These are phyloP conservation scores for Huntiella savannae DNA, from an alignment of 2,329 filamentous ascomycete species.

Conservation along the genomic window DNA sequence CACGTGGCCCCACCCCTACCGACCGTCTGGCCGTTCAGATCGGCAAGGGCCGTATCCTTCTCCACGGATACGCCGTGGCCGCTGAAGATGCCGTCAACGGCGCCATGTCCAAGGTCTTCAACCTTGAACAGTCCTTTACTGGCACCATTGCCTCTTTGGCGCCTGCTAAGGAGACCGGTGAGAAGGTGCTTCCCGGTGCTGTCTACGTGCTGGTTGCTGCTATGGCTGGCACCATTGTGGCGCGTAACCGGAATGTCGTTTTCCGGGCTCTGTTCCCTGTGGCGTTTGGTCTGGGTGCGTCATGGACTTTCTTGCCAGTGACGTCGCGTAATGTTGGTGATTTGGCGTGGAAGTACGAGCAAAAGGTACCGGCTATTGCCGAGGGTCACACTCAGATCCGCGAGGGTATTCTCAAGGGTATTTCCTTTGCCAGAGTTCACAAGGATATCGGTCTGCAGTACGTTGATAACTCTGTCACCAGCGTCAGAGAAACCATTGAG, in stretches of 20 bases:
- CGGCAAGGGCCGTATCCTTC: slow-evolving; percentile 56
- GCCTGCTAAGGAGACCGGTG: slow-evolving; percentile 65
- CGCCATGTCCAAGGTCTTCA: slow-evolving; percentile 60
- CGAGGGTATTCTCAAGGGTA: slow-evolving; percentile 48
- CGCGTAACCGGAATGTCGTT: slow-evolving; percentile 70
- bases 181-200: slow-evolving; percentile 72
- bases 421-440: slow-evolving; percentile 57
- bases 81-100: slow-evolving; percentile 72
- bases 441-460: slow-evolving; percentile 49
- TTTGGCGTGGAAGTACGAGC: slow-evolving; percentile 81
- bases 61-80: slow-evolving; percentile 55
- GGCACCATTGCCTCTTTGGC: slow-evolving; percentile 75
- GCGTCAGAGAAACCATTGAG: slow-evolving; percentile 60
- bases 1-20: slow-evolving; percentile 54
- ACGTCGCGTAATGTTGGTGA: slow-evolving; percentile 81
- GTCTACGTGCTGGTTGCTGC: slow-evolving; percentile 86
- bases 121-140: slow-evolving; percentile 78
- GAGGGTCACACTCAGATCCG: slow-evolving; percentile 60
- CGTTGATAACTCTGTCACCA: slow-evolving; percentile 63
- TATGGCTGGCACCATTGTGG: slow-evolving; percentile 86
- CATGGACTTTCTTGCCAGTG: slow-evolving; percentile 67
- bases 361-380: slow-evolving; percentile 64
- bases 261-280: slow-evolving; percentile 60
- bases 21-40: slow-evolving; percentile 76
- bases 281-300: slow-evolving; percentile 62